phyloP scores from a whole-genome alignment of 2,329 filamentous ascomycete genomes.

The Neonectria hederae region DNA sequence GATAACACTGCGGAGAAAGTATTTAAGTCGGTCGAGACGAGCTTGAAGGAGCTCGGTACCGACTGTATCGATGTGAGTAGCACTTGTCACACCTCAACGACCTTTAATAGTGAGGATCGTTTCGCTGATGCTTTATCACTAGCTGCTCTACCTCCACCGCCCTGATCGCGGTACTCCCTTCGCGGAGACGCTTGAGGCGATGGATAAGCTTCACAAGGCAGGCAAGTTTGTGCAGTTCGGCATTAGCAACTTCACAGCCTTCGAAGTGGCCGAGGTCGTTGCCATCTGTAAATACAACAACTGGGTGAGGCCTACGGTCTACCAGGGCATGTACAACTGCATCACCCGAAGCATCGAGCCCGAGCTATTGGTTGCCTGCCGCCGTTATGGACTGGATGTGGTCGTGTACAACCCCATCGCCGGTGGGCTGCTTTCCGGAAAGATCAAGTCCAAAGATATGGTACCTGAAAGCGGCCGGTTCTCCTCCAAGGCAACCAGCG shows the following conservation, averaged over 20 bases:
- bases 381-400: slow-evolving; percentile 79
- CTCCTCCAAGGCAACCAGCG: slow-evolving; percentile 65
- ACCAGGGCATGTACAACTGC: slow-evolving; percentile 88
- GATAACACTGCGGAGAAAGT: slow-evolving; percentile 71
- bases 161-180: slow-evolving; percentile 75
- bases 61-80: slow-evolving; percentile 73
- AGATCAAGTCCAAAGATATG: slow-evolving; percentile 74
- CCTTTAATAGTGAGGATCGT: no score
- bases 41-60: slow-evolving; percentile 75
- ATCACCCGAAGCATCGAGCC: slow-evolving; percentile 79
- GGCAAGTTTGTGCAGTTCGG: slow-evolving; percentile 86
- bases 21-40: slow-evolving; percentile 71
- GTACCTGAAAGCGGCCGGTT: slow-evolving; percentile 75
- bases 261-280: slow-evolving; percentile 87
- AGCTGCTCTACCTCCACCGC: slow-evolving; percentile 52
- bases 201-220: slow-evolving; percentile 84
- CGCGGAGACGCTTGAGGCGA: slow-evolving; percentile 78
- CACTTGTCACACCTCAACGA: background rate
- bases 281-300: slow-evolving; percentile 80
- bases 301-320: slow-evolving; percentile 86
- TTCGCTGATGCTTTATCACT: slow-evolving; percentile 16
- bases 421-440: slow-evolving; percentile 82
- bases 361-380: slow-evolving; percentile 78
- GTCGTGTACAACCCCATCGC: slow-evolving; percentile 86
- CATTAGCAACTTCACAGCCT: slow-evolving; percentile 85